Base-by-base conservation (phyloP, 164 flowering plant genomes). In the Umbilicus rupestris region DNA sequence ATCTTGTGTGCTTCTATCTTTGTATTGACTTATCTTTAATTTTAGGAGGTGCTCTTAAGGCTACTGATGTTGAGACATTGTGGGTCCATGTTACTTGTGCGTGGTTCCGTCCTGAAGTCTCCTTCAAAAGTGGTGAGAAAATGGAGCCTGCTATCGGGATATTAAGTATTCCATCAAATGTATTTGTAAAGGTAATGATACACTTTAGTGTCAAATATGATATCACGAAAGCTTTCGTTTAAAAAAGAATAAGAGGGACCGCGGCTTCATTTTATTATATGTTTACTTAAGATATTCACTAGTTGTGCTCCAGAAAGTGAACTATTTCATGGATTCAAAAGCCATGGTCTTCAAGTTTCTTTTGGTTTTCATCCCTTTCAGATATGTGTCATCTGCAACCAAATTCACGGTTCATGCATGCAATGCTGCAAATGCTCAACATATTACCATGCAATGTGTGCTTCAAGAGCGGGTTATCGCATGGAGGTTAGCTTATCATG, bases 11-110 rank as follows among this genome's bases (percentile, higher is more conserved):
- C 30, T 12, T 65, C 47, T 9, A 3, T 33, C n/a, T 31, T 17
- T 39, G 30, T 44, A 19, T 19, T 68, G 14, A 15, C 39, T 41
- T 24, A 31, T n/a, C 24, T 55, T 20, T 22, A n/a, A 29, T 22
- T 16, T 70, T 64, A 95, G 99, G 99, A 26, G 99, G 99, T 78
- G 99, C 99, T 49, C 66, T 95, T 63, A 95, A 95, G 85, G 97
- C 98, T 31, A 80, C 98, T 72, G 97, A 95, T 79, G 78, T 95
- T 70, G 96, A 85, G 39, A 68, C 78, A 63, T 71, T 92, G 71
- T 95, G 99, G 99, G 95, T 92, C 70, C 99, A 95, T 78, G 94
- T 95, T 47, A 90, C 96, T 22, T 95, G 99, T 78, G 99, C 99
- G 47, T 95, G 99, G 99, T 95, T 90, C 72, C 88, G 81, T 70